These are phyloP conservation scores for Vanrija sp. DNA, from an alignment of 1,284 basidiomycete species.

Conservation along the genomic window DNA sequence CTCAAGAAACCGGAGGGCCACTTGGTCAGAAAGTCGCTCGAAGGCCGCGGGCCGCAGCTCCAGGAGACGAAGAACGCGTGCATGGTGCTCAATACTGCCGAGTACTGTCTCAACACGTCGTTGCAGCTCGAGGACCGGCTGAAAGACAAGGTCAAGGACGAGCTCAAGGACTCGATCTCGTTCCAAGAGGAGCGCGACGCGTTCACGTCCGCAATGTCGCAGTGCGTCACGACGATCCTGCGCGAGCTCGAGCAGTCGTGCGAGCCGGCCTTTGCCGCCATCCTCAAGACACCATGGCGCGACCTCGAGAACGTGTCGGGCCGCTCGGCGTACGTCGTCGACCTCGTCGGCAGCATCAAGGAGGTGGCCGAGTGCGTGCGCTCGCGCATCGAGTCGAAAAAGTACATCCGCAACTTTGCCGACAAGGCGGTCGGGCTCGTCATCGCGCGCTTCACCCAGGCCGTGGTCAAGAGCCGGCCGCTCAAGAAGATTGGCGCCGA, in stretches of 20 bases:
- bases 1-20: slow-evolving; percentile 58
- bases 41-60: slow-evolving; percentile 64
- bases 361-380: slow-evolving; percentile 47
- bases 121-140: slow-evolving; percentile 90
- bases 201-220: slow-evolving; percentile 80
- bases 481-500: slow-evolving; percentile 87
- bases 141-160: slow-evolving; percentile 70
- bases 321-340: slow-evolving; percentile 72
- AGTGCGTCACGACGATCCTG: slow-evolving; percentile 70
- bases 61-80: slow-evolving; percentile 74
- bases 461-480: slow-evolving; percentile 80
- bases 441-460: slow-evolving; percentile 77
- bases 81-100: slow-evolving; percentile 89
- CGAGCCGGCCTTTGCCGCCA: slow-evolving; percentile 68
- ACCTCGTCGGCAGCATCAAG: slow-evolving; percentile 88
- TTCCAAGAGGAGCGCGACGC: slow-evolving; percentile 81
- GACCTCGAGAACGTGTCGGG: slow-evolving; percentile 76
- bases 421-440: slow-evolving; percentile 84
- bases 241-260: slow-evolving; percentile 75
- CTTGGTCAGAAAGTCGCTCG: slow-evolving; percentile 63
- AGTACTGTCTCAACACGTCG: slow-evolving; percentile 92
- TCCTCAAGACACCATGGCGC: slow-evolving; percentile 72
- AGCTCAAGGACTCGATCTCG: slow-evolving; percentile 71
- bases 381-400: slow-evolving; percentile 76
- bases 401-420: slow-evolving; percentile 82